These are phyloP conservation scores for Powellomyces hirtus DNA, from an alignment of 192 early-diverging fungal species.

Conservation along the genomic window DNA sequence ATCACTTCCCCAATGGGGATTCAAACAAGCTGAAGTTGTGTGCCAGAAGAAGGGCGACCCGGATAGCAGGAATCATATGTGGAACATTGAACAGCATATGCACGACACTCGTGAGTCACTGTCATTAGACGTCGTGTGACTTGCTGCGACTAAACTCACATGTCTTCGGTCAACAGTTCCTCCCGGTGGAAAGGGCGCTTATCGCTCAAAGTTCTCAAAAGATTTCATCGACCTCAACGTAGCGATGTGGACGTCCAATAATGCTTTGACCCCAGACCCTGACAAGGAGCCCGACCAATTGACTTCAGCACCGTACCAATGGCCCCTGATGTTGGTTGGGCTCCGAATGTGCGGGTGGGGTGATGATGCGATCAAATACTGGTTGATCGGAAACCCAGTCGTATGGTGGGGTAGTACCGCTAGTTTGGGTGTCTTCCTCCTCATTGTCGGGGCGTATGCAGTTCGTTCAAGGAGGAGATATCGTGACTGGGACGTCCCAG, in stretches of 20 bases:
- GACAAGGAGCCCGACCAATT: conserved; percentile 83
- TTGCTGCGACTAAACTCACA: too few relatives aligned
- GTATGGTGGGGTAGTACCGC: conserved; percentile 81
- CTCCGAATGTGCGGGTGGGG: conserved; percentile 94
- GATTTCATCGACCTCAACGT: conserved; percentile 90
- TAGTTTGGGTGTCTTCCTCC: conserved; percentile 50
- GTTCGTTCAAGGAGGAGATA: conserved; percentile 66
- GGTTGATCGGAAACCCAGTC: conserved; percentile 88
- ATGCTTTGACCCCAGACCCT: conserved; percentile 86
- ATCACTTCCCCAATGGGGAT: conserved; percentile 94
- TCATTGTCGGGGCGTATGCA: conserved; percentile 48
- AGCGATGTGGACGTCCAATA: conserved; percentile 96
- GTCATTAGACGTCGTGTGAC: conserved; percentile 10
- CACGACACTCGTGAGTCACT: conserved; percentile 65
- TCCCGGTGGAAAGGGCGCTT: conserved; percentile 57
- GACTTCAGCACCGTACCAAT: conserved; percentile 78
- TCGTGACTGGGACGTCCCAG: conserved; percentile 50
- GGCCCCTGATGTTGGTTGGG: conserved; percentile 85
- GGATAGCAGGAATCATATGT: conserved; percentile 59
- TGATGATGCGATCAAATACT: conserved; percentile 82
- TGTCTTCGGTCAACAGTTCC: conserved; percentile 69
- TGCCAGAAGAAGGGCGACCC: conserved; percentile 75
- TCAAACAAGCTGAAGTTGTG: conserved; percentile 86
- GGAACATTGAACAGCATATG: conserved; percentile 91
- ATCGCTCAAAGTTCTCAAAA: conserved; percentile 73